Base-by-base conservation (phyloP, 495 filamentous ascomycete genomes). In the Cercophora newfieldiana region DNA sequence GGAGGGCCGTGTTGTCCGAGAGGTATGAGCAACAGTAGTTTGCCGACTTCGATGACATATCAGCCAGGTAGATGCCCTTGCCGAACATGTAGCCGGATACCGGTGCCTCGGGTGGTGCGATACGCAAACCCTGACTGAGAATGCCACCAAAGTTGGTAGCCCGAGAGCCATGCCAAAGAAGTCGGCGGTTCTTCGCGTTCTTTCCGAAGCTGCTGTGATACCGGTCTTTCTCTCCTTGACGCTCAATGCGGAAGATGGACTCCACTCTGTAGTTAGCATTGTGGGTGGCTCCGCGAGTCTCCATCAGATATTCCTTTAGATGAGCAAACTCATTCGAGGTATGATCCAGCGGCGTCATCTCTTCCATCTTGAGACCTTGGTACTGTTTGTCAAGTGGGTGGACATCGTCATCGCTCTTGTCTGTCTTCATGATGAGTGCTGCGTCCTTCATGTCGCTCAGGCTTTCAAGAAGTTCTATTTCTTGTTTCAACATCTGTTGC, bases 41-140 rank as follows among this genome's bases (percentile, higher is more conserved):
- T 22, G 92, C 91, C 4, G 89, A 92, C 75, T 83, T 83, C 85
- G 66, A 82, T 55, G 86, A 89, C 77, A 91, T 90, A 71, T 97
- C 93, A 14, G 93, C 92, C 1, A 96, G 81, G 72, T 97, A 96
- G 50, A 96, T 87, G n/a, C 93, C 93, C 73, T 95, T 94, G 67
- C 90, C 92, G 68, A 95, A 96, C 81, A 83, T 81, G 72, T 94
- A 93, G 0, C 92, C 92, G 55, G 81, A 86, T 2, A 88, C 87
- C 1, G 91, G 92, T 0, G 91, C 91, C 74, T 94, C 90, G 0
- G 91, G 91, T 0, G 93, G 92, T 0, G 93, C 92, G 62, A 97
- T 96, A 10, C 91, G 90, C 7, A 97, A 81, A 44, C 93, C 93
- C 73, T 95, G 91, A 63, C 86, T 89, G 25, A 96, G 83, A 56